Evolutionary conservation across 2,329 filamentous ascomycete species (phyloP).

Genomic region (Podosphaera fusca): DNA sequence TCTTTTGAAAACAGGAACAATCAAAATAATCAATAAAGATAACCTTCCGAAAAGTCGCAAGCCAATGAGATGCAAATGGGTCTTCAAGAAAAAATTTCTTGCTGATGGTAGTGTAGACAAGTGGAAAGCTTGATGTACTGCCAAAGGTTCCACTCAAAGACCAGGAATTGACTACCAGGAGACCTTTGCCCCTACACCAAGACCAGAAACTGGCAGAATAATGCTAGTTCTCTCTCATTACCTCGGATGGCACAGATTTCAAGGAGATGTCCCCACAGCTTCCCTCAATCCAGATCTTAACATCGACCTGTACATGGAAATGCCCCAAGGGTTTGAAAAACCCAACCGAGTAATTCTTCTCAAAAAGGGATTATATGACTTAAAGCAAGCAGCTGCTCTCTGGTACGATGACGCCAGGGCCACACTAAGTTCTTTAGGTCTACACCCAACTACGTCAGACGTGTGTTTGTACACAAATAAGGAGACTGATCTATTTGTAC

Average conservation of each 20-base stretch:
- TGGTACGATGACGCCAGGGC: not conserved
- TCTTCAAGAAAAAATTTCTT: not conserved
- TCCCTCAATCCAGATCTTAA: too few relatives aligned
- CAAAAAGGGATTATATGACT: not conserved
- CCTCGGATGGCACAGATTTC: too few relatives aligned
- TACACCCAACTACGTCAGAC: not conserved
- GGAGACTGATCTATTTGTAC: not conserved
- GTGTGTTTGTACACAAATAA: not conserved
- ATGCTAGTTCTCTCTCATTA: too few relatives aligned
- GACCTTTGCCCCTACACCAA: too few relatives aligned
- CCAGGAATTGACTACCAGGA: too few relatives aligned
- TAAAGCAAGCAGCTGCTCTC: not conserved
- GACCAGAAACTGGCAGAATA: too few relatives aligned
- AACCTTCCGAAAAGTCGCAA: not conserved
- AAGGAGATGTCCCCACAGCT: too few relatives aligned
- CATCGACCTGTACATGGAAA: not conserved
- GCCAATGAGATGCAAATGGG: not conserved
- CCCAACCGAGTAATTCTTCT: not conserved
- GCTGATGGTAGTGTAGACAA: not conserved
- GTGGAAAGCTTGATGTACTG: not conserved
- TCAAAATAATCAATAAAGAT: not conserved
- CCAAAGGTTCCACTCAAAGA: not conserved
- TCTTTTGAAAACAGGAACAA: not conserved
- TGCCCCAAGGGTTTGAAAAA: not conserved
- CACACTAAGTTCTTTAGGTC: not conserved